Base-by-base conservation (phyloP, 257 asterid species). In the Solanum chmielewskii region DNA sequence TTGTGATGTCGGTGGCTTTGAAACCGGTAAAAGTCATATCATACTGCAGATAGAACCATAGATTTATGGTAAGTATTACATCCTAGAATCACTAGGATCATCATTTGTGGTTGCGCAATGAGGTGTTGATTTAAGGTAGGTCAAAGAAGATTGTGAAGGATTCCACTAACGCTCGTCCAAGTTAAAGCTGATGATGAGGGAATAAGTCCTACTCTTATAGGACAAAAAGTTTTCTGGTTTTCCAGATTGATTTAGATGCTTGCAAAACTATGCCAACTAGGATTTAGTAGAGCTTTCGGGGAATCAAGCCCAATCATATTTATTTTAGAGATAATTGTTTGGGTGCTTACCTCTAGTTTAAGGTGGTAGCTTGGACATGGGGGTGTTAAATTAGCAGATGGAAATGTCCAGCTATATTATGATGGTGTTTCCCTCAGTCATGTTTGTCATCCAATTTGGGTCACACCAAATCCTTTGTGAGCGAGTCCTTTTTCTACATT, bases 201-300 rank as follows among this genome's bases (percentile, higher is more conserved):
- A 56, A 20, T 56, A 56, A 56, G 12, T 56, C 66, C 66, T 7
- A 56, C 25, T 3, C 11, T 56, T 56, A 4, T 2, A 20, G 11
- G 25, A 20, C 66, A 20, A 56, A 18, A 7, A 7, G 2, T 56
- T 56, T 56, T 56, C 0, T 20, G 66, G 25, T 56, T 56, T 56
- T 56, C 5, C 11, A 56, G 25, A 56, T 56, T 56, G 66, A 56
- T 42, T 42, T 56, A 56, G 64, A 18, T 56, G 64, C 11, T 56
- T 18, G 11, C 64, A 56, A 18, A 56, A 56, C 64, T 56, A 56
- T 11, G 11, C 5, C 64, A 56, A 56, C n/a, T 56, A 56, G 64
- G 64, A 23, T 18, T 56, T 7, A 56, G 11, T 23, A 56, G 0
- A 56, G 0, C 11, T 7, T 56, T 18, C 0, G 1, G 1, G n/a